Base-by-base conservation (phyloP, 306 rosid genomes). In the Dryas octopetala region DNA sequence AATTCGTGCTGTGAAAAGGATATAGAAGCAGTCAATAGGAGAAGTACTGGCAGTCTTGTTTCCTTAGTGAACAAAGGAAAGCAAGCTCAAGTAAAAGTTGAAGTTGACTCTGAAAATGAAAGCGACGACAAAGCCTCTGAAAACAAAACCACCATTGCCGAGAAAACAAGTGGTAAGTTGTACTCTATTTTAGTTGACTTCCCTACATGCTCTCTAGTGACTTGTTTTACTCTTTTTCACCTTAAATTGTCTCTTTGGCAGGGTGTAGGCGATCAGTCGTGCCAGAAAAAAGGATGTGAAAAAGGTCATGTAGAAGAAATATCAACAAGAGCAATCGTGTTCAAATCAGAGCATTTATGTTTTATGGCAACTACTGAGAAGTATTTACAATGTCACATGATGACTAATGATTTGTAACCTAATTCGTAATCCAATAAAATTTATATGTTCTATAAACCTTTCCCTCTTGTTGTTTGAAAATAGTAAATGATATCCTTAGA, bases 271-370 rank as follows among this genome's bases (percentile, higher is more conserved):
- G 17, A 28, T 49, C 12, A 32, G 9, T 0, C 26, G 7, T 26
- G 57, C 16, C 49, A 16, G 49, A 50, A 32, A 74, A 38, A 51
- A 13, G 4, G 19, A 23, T 13, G 26, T 40, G n/a, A 4, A 48
- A 16, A 13, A n/a, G 77, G 15, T 5, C 47, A 62, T 74, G 70
- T 19, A 28, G 15, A 61, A 49, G 48, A 61, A 50, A n/a, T 41
- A 3, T 40, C 69, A 6, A 38, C 38, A 17, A 1, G 17, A 16
- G 0, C 60, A 58, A 28, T 38, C 52, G 12, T 53, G 15, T 75
- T 75, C 72, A 75, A 75, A 53, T 75, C 57, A 1, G 40, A 53
- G 63, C 17, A 53, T 64, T 43, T 32, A 15, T 75, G 53, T 44
- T 65, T 75, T 14, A 7, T 12, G 23, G 44, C 7, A 43, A 40